These are phyloP conservation scores for Tuber melanosporum DNA, from an alignment of 495 filamentous ascomycete species.

Conservation along the genomic window DNA sequence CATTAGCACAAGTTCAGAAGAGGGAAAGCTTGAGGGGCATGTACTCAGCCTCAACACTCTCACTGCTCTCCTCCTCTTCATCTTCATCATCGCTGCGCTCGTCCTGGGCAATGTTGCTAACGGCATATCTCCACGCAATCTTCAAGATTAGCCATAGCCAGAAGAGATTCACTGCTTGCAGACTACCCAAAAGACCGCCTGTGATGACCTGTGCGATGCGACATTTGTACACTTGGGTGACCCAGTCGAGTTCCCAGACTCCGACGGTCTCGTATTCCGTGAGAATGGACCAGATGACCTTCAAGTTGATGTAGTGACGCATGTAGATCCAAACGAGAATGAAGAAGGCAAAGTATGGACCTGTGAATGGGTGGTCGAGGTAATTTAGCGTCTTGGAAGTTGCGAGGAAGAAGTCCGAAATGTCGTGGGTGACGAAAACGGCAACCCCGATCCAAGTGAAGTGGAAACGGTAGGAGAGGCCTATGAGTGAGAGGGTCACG, in stretches of 20 bases:
- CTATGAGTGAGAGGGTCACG: constrained; percentile 82
- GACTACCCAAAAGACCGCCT: constrained; percentile 58
- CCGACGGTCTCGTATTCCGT: constrained; percentile 86
- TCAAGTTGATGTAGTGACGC: constrained; percentile 83
- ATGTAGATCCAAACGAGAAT: constrained; percentile 83
- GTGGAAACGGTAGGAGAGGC: constrained; percentile 88
- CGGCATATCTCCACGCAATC: constrained; percentile 58
- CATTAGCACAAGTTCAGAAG: constrained; percentile 8
- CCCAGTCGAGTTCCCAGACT: constrained; percentile 81
- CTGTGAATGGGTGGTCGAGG: constrained; percentile 66
- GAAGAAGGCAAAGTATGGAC: constrained; percentile 79
- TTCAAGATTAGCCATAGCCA: constrained; percentile 78
- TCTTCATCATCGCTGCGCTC: constrained; percentile 61
- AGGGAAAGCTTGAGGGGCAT: constrained; percentile 46
- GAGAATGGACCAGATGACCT: constrained; percentile 76
- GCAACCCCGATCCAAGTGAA: constrained; percentile 97
- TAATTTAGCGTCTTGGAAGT: constrained; percentile 95
- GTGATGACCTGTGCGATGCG: constrained; percentile 68
- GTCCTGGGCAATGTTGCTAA: constrained; percentile 47
- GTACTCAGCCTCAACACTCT: constrained; percentile 25
- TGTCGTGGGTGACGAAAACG: constrained; percentile 94
- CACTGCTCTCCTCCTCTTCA: constrained; percentile 46
- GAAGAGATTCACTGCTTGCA: constrained; percentile 79
- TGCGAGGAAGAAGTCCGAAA: constrained; percentile 96
- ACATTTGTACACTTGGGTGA: constrained; percentile 76